Evolutionary conservation across 805 yeast species (phyloP).

Genomic region (Candida boidinii): DNA sequence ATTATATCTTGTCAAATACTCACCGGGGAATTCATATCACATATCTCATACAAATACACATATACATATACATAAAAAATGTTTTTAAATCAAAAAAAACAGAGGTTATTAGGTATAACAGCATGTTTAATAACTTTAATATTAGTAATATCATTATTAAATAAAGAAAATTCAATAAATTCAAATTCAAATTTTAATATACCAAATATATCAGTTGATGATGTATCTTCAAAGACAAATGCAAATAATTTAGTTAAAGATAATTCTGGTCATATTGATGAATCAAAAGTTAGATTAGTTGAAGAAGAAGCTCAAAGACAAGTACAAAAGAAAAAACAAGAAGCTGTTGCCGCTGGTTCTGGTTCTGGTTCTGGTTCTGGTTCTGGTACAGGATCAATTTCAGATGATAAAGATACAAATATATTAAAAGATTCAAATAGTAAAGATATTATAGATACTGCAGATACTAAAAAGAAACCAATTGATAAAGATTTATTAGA

Average conservation of each 20-base stretch:
- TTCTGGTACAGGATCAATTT: slow-evolving; percentile 1
- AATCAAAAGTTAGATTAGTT: slow-evolving; percentile 29
- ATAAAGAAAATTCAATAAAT: slow-evolving; percentile 4
- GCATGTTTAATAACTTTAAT: slow-evolving; percentile 29
- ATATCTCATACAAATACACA: too few species aligned
- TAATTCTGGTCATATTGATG: slow-evolving; percentile 30
- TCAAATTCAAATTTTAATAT: slow-evolving; percentile 3
- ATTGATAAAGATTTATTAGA: too few species aligned
- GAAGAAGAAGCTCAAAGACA: slow-evolving; percentile 22
- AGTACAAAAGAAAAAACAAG: not conserved
- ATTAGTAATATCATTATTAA: slow-evolving; percentile 25
- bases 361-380: slow-evolving; percentile 6
- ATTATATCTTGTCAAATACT: too few species aligned
- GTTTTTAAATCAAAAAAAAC: too few species aligned
- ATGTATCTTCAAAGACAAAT: slow-evolving; percentile 13
- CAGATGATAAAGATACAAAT: not conserved
- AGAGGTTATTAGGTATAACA: slow-evolving; percentile 31
- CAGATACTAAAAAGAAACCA: not conserved
- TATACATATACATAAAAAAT: too few species aligned
- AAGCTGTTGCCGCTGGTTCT: not conserved
- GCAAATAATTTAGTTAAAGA: slow-evolving; percentile 22
- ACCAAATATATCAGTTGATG: slow-evolving; percentile 6
- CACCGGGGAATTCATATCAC: too few species aligned
- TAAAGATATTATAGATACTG: not conserved
- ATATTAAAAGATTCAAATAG: not conserved